phyloP scores from a whole-genome alignment of 495 filamentous ascomycete genomes.

The Aspergillus asperescens region DNA sequence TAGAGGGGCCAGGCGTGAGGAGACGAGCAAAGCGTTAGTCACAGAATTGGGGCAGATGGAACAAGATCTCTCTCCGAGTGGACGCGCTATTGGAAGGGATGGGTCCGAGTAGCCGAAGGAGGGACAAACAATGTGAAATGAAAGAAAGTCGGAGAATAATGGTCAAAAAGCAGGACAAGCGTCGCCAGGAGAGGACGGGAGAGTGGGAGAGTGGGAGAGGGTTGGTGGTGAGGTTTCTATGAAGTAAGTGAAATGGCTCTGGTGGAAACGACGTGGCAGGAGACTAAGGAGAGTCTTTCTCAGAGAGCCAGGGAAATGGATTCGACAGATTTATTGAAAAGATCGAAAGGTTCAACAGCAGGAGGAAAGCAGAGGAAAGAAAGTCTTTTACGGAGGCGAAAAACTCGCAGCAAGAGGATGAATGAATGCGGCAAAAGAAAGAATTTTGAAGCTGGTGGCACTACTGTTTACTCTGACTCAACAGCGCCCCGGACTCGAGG shows the following conservation, averaged over 20 bases:
- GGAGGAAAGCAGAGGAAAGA: background rate
- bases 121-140: conserved; percentile 1
- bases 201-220: background rate
- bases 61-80: conserved; percentile 21
- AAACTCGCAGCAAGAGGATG: background rate
- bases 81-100: conserved; percentile 5
- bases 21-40: conserved; percentile 40
- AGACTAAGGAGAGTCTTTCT: background rate
- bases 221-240: conserved; percentile 15
- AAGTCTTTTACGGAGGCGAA: conserved; percentile 8
- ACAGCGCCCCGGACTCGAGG: background rate
- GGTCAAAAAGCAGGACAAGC: background rate
- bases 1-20: conserved; percentile 24
- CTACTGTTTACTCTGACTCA: conserved; percentile 12
- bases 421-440: conserved; percentile 9
- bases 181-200: conserved; percentile 7
- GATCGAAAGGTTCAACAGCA: no score
- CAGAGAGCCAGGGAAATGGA: conserved; percentile 1
- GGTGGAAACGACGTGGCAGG: background rate
- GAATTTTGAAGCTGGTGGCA: background rate
- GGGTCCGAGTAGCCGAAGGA: background rate
- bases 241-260: conserved; percentile 17
- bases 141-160: conserved; percentile 9
- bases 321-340: background rate
- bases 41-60: conserved; percentile 33